A percentile compares a stretch with the other conserved stretches of the same genome.
These are phyloP conservation scores for Solanum medicagineum DNA, from an alignment of 257 asterid species.

Conservation along the genomic window DNA sequence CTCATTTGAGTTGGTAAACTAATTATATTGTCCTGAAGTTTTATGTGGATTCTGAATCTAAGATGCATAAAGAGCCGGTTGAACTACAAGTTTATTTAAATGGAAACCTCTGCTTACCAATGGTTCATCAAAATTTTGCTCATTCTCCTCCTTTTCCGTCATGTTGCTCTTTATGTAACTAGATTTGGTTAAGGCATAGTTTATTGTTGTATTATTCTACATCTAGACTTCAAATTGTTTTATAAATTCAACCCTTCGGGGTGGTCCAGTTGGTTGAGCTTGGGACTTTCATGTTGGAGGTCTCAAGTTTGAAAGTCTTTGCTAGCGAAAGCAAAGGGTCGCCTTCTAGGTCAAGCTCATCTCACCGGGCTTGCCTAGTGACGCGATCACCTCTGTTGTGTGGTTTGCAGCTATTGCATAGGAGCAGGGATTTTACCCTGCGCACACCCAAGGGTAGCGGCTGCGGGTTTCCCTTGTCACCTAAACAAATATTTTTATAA, in stretches of 20 bases:
- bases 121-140: background rate
- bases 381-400: too few species aligned
- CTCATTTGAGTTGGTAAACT: background rate
- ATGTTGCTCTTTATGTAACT: background rate
- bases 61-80: background rate
- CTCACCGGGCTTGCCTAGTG: too few species aligned
- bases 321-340: too few species aligned
- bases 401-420: too few species aligned
- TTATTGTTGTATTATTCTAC: background rate
- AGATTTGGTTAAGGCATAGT: background rate
- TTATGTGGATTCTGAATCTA: background rate
- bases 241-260: background rate
- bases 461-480: too few species aligned
- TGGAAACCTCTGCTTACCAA: background rate
- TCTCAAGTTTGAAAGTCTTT: too few species aligned
- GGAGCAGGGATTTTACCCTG: too few species aligned
- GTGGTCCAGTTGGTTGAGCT: too few species aligned
- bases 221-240: background rate
- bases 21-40: background rate
- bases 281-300: too few species aligned
- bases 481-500: too few species aligned
- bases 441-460: too few species aligned
- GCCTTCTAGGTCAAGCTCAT: too few species aligned
- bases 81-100: background rate
- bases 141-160: background rate